These are phyloP conservation scores for Mycena chlorophos DNA, from an alignment of 768 basidiomycete genomes.

Conservation along the genomic window DNA sequence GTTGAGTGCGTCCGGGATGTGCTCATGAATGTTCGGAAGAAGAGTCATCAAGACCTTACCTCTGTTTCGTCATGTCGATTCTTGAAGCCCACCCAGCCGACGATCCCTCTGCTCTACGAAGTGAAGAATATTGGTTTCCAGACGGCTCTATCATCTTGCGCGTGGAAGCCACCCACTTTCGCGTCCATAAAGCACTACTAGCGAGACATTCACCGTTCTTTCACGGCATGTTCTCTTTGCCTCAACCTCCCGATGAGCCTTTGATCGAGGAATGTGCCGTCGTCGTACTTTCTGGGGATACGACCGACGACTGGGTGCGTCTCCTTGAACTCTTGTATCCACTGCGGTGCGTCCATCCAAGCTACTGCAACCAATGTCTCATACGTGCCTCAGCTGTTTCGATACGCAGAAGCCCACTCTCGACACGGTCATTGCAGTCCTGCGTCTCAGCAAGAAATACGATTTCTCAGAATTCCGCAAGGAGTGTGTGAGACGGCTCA, in stretches of 20 bases:
- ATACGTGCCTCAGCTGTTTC: not conserved
- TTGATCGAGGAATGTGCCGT: not conserved
- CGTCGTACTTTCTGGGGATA: not conserved
- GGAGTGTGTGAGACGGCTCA: not conserved
- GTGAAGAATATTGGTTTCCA: not conserved
- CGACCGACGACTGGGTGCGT: not conserved
- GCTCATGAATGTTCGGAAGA: not conserved
- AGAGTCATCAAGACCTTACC: too few relatives aligned
- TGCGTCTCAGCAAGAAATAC: conserved; percentile 1
- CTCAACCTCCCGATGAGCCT: conserved; percentile 9
- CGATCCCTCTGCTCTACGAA: not conserved
- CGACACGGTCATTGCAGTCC: not conserved
- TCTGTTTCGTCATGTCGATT: too few relatives aligned
- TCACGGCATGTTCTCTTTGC: conserved; percentile 15
- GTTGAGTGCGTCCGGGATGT: not conserved
- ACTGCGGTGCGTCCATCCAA: not conserved
- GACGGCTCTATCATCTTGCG: conserved; percentile 14
- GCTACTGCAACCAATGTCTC: not conserved
- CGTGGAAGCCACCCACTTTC: conserved; percentile 6
- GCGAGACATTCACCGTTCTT: conserved; percentile 14
- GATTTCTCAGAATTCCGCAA: not conserved
- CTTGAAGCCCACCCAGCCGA: not conserved
- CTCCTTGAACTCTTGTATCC: not conserved
- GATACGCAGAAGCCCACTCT: not conserved
- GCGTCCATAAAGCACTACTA: conserved; percentile 11